Evolutionary conservation across 23 red algal species (phyloP).

Genomic region (Cyanidioschyzon merolae): DNA sequence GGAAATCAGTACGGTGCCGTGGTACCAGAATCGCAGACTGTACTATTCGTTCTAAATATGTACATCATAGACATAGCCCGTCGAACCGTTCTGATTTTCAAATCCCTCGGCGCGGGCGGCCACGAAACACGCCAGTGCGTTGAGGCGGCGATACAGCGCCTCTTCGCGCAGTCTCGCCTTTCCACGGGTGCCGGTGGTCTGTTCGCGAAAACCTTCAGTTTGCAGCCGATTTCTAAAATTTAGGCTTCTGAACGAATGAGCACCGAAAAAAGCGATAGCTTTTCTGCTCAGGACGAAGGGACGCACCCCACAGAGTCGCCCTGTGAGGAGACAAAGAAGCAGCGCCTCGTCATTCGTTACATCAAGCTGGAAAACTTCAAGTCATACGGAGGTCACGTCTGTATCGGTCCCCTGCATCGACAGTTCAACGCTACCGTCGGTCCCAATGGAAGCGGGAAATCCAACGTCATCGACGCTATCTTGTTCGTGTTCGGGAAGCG

Average conservation of each 20-base stretch:
- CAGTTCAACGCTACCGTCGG: conserved; percentile 86
- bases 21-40: too few species aligned
- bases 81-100: not conserved
- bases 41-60: too few species aligned
- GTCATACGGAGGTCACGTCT: conserved; percentile 71
- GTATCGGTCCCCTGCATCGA: conserved; percentile 90
- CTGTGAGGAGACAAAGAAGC: not conserved
- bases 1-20: too few species aligned
- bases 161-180: not conserved
- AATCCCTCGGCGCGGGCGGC: too few species aligned
- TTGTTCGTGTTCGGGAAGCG: conserved; percentile 93
- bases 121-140: too few species aligned
- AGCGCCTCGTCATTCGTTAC: conserved; percentile 50
- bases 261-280: not conserved
- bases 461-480: conserved; percentile 96
- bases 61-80: not conserved
- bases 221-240: not conserved
- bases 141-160: too few species aligned
- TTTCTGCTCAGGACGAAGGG: not conserved
- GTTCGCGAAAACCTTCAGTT: not conserved
- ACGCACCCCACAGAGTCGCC: too few species aligned
- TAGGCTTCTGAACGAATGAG: not conserved
- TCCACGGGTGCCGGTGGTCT: not conserved
- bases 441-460: conserved; percentile 92
- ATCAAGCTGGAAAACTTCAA: conserved; percentile 90